Conservation (phyloP, 257 asterid genomes). For the Oldenlandia corymbosa region DNA sequence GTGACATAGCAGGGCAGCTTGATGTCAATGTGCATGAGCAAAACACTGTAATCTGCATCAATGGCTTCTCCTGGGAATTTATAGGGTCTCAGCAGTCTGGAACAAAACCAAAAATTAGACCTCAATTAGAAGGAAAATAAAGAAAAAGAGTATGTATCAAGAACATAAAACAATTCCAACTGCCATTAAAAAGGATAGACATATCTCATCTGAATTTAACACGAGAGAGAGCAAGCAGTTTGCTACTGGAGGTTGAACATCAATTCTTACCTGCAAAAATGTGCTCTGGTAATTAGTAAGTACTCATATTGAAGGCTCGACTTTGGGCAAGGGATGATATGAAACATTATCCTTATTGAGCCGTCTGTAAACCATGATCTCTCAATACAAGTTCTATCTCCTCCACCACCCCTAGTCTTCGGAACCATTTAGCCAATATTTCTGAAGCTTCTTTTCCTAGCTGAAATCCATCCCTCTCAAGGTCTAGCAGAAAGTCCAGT, state of each 20-base stretch:
- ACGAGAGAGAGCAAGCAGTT: background rate
- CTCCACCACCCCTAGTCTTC: constrained; percentile 63
- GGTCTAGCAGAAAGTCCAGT: constrained; percentile 45
- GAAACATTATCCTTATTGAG: constrained; percentile 7
- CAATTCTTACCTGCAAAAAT: background rate
- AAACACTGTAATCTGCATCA: background rate
- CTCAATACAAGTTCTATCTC: constrained; percentile 67
- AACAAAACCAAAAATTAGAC: background rate
- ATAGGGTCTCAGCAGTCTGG: background rate
- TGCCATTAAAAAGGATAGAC: background rate
- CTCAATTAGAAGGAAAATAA: background rate
- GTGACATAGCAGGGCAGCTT: background rate
- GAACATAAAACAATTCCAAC: background rate
- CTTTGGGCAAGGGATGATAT: background rate
- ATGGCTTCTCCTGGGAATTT: background rate
- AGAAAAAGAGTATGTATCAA: background rate
- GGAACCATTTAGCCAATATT: constrained; percentile 60
- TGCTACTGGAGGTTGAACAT: background rate
- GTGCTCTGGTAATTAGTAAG: background rate
- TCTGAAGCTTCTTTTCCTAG: constrained; percentile 67
- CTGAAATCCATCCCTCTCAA: constrained; percentile 47
- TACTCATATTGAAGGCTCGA: too few relatives aligned
- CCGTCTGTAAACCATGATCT: constrained; percentile 32
- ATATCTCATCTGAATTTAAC: background rate
- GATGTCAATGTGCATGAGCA: background rate